Base-by-base conservation (phyloP, 2,329 filamentous ascomycete species). In the Verticillium longisporum region DNA sequence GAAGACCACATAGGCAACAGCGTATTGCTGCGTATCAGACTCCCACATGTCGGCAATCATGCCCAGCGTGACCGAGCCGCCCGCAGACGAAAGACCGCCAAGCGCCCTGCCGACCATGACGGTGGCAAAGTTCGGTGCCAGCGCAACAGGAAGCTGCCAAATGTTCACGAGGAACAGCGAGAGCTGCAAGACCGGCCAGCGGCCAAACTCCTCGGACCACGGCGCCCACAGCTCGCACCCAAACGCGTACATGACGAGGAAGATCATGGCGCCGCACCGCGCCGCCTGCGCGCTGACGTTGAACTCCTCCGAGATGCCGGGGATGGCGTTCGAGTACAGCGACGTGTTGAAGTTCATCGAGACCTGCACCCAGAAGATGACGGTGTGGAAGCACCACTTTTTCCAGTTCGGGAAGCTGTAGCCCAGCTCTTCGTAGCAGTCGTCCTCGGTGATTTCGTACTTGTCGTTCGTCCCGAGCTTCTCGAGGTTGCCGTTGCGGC, bases 221-320 rank as follows among this genome's bases (percentile, higher is more conserved):
- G 91, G 91, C 0, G 91, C 91, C 91, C 91, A 95, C 0, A 94
- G 81, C 73, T 95, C 91, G 72, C 91, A 95, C 38, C 91, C 91
- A 71, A 95, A 93, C 41, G 90, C 91, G 72, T 96, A 95, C 2
- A 87, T 74, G 58, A 95, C 82, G 45, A 96, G 76, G 76, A 94
- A 95, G 64, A 92, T 84, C 76, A 90, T 88, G 62, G 90, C 89
- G 70, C 91, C 91, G 61, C 85, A 83, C 60, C 90, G 84, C 4
- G 88, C 90, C 4, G 83, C 85, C 72, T 91, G 88, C 33, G 77
- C 77, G 63, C 86, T 88, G 63, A 94, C 87, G 56, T 75, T 66
- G 66, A 90, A 95, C 63, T 92, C 82, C 21, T 87, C 77, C 0
- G 83, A 78, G 58, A 92, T 90, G 31, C 88, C 88, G 1, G 71